These are phyloP conservation scores for Asterochloris sp. DNA, from an alignment of 139 green algal species.

Conservation along the genomic window DNA sequence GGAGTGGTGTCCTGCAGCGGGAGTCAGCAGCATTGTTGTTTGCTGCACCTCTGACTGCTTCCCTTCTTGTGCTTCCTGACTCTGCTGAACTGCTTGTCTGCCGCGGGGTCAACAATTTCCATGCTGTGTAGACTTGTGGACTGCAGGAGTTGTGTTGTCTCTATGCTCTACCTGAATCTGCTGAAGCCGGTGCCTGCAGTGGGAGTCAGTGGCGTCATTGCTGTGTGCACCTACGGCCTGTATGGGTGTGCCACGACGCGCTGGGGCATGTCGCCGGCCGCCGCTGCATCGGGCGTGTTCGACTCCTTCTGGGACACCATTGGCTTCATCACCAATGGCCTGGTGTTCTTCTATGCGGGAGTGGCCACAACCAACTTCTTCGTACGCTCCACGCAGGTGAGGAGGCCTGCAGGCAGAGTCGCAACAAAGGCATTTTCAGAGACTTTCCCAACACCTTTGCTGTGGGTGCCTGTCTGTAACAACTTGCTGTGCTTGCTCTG, in stretches of 20 bases:
- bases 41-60: too few relatives aligned
- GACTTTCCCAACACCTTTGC: background rate
- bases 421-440: background rate
- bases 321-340: conserved; percentile 54
- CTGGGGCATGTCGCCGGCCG: conserved; percentile 52
- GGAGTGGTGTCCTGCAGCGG: too few relatives aligned
- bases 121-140: too few relatives aligned
- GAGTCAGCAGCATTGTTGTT: too few relatives aligned
- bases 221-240: conserved; percentile 83
- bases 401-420: background rate
- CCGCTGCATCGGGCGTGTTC: conserved; percentile 31
- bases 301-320: conserved; percentile 63
- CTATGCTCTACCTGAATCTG: too few relatives aligned
- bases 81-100: too few relatives aligned
- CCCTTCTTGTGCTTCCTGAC: too few relatives aligned
- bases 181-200: conserved; percentile 10
- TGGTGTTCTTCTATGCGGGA: conserved; percentile 88
- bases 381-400: conserved; percentile 39
- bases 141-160: too few relatives aligned
- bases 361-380: conserved; percentile 74
- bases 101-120: too few relatives aligned
- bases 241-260: conserved; percentile 67
- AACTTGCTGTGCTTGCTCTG: background rate
- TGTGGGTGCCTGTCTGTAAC: background rate
- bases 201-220: conserved; percentile 58